A percentile compares a stretch with the other conserved stretches of the same genome.
Conservation (phyloP, 345 rosid genomes). For the Cardiospermum halicacabum region DNA sequence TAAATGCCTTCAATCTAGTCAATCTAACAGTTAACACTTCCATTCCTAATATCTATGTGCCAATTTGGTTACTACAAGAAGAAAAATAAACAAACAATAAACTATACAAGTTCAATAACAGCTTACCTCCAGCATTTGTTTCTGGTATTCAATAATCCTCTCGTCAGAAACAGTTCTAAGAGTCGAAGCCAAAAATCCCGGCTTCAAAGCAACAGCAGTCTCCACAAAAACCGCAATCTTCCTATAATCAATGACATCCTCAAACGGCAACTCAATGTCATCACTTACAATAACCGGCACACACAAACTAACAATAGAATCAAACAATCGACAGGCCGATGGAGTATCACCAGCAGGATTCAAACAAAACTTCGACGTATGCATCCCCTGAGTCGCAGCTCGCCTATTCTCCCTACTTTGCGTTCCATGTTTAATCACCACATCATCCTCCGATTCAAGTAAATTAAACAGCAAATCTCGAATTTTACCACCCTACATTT, state of each 20-base stretch:
- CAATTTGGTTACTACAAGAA: too few relatives aligned
- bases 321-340: conserved; percentile 95
- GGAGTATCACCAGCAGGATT: conserved; percentile 99
- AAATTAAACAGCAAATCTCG: conserved; percentile 86
- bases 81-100: too few relatives aligned
- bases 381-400: conserved; percentile 88
- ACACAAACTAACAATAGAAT: conserved; percentile 95
- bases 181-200: conserved; percentile 56
- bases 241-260: conserved; percentile 82
- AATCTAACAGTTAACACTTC: background rate
- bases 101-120: background rate
- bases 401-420: conserved; percentile 96
- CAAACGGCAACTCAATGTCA: conserved; percentile 89
- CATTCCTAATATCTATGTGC: too few relatives aligned
- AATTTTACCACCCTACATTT: conserved; percentile 90
- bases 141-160: conserved; percentile 72
- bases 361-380: conserved; percentile 89
- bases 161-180: conserved; percentile 50
- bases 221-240: conserved; percentile 79
- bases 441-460: conserved; percentile 78
- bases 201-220: conserved; percentile 55
- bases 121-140: conserved; percentile 59
- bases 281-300: conserved; percentile 89
- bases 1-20: background rate
- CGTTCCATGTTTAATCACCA: conserved; percentile 84